Evolutionary conservation across 225 moss, liverwort and hornwort species (phyloP).

Genomic region (Physcomitrium patens): DNA sequence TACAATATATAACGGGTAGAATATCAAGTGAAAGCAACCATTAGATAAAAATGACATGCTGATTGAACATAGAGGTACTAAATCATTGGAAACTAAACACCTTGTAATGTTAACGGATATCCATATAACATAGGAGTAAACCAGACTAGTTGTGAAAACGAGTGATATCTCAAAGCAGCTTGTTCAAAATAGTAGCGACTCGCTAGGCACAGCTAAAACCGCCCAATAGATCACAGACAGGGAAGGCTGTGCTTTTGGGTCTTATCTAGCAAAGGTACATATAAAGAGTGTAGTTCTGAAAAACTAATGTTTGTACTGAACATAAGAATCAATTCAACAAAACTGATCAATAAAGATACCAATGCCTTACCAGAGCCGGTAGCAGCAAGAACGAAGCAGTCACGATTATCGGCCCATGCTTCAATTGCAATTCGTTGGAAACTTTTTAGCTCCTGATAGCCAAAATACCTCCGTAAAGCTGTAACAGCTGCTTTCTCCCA

Average conservation of each 20-base stretch:
- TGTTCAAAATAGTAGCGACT: constrained; percentile 14
- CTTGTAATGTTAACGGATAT: neutral
- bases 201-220: constrained; percentile 17
- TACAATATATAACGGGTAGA: constrained; percentile 48
- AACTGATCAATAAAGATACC: constrained; percentile 22
- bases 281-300: constrained; percentile 11
- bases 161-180: constrained; percentile 11
- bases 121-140: neutral
- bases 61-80: neutral
- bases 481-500: constrained; percentile 64
- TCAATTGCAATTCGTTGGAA: constrained; percentile 77
- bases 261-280: constrained; percentile 20
- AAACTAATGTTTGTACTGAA: constrained; percentile 1
- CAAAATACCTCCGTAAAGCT: constrained; percentile 63
- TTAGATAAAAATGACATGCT: constrained; percentile 22
- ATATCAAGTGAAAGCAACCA: constrained; percentile 36
- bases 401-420: constrained; percentile 78
- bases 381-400: constrained; percentile 85
- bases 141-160: constrained; percentile 15
- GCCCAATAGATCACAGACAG: constrained; percentile 5
- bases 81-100: neutral
- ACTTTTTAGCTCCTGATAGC: constrained; percentile 56
- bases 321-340: constrained; percentile 18
- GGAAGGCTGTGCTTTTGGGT: constrained; percentile 6
- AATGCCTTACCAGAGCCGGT: constrained; percentile 70